Evolutionary conservation across 2,329 filamentous ascomycete species (phyloP), one percentile per base, ranked within the genome.

Genomic region (Hypoxylon sp.): DNA sequence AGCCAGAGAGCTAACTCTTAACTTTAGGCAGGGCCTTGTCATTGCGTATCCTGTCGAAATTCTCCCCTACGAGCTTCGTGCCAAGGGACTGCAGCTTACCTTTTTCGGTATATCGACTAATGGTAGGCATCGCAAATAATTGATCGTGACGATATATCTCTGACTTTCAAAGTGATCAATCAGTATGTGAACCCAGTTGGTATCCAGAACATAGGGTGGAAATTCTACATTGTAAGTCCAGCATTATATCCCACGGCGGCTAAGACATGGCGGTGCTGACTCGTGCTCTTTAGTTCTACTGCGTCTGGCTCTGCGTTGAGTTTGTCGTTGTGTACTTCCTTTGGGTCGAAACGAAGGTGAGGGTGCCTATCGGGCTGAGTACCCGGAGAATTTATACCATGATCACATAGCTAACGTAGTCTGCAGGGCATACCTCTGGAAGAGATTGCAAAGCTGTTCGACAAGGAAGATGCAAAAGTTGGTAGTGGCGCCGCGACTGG

Each of bases 11-110:
- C 40, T 42, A 8, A 42, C n/a, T 42, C 40, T 42, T 20, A n/a
- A 20, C 40, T 42, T 42, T 42, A 42, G 40, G 40, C 40, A 42
- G 40, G 40, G 82, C 81, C 10, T 82, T 6, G 40, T 81, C 70
- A 81, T 87, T 25, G 80, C 80, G 2, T 87, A 84, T 69, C 78
- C 78, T 0, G 78, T 77, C 10, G 81, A 83, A 60, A 81, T 83
- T 42, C 77, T 79, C 56, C 79, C 79, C 6, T 83, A 80, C 61
- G 73, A 74, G 14, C 69, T 82, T 2, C 79, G 81, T 33, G 72
- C 75, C 33, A 81, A 81, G 42, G 82, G 82, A 14, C 75, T 82
- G n/a, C 77, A 83, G 6, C 71, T 86, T 25, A 81, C 83, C 22
- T 80, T 85, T 62, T 22, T 25, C 27, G 10, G 44, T 33, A 4